Evolutionary conservation across 75 land plant genomes (phyloP), one percentile per base, ranked within the genome.

Genomic region (Gnetum montanum): DNA sequence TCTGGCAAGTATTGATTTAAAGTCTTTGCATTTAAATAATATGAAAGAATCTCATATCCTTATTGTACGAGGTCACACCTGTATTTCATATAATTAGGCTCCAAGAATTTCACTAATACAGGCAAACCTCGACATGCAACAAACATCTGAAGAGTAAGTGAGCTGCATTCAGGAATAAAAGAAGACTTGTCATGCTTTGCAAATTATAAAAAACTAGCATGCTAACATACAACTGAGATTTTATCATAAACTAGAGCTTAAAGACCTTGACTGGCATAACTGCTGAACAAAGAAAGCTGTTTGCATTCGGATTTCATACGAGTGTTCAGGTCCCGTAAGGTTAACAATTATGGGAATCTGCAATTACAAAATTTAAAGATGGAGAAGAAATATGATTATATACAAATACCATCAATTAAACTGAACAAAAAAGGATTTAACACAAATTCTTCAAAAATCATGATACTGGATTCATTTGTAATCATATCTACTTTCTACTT

Each of bases 111-210:
- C 43, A 95, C 99, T 30, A 95, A 59, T 31, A 95, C 77, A 35
- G 97, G 99, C 57, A 95, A 79, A 28, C 99, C 99, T 34, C 93
- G 79, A 49, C 99, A 95, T 25, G 97, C 97, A 45, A 95, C 84
- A 66, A 95, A 95, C 99, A 95, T 90, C 67, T 95, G 99, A 75
- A 95, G 66, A 12, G 93, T 86, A 61, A 73, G 70, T 1, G 77
- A 24, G 66, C 99, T 95, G 72, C 37, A 61, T 12, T 41, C 26
- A 37, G 31, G 30, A 27, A 16, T 12, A 16, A 46, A 16, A 59
- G 28, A 40, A 28, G 29, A 36, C 16, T 49, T 30, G 46, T 23
- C 29, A 18, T 8, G 22, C 20, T 38, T 5, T 22, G 54, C 2
- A 35, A 15, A 4, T 25, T 31, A 33, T 15, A 57, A 34, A 12